These are phyloP conservation scores for Phenoliferia sp. DNA, from an alignment of 1,284 basidiomycete species.

Conservation along the genomic window DNA sequence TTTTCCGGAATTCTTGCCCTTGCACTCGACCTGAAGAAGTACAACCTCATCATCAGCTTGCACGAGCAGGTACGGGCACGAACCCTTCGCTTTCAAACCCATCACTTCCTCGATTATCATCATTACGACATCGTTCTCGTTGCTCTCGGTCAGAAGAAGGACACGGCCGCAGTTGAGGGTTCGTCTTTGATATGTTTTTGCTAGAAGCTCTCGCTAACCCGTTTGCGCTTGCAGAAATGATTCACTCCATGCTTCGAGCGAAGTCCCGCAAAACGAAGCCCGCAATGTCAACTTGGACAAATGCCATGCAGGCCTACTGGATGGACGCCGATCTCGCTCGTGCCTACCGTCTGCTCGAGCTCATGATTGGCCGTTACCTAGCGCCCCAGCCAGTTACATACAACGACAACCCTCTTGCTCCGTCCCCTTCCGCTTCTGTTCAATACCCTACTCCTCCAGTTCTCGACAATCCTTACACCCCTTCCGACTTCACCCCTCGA, in stretches of 20 bases:
- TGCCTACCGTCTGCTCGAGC: conserved; percentile 7
- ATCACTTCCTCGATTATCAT: conserved; percentile 11
- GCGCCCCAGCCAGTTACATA: neutral
- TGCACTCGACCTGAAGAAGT: conserved; percentile 19
- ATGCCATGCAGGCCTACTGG: conserved; percentile 16
- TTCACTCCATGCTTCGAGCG: conserved; percentile 6
- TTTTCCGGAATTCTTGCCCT: conserved; percentile 21
- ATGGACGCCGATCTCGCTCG: neutral
- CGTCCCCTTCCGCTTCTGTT: neutral
- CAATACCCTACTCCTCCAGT: too few species aligned
- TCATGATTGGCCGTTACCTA: conserved; percentile 4
- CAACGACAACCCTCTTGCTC: neutral
- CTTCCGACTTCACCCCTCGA: neutral
- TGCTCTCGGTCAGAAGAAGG: conserved; percentile 17
- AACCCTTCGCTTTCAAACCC: conserved; percentile 23
- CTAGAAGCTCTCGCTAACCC: neutral
- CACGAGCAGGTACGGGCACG: conserved; percentile 28
- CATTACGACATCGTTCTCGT: conserved; percentile 31
- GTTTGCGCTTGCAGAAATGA: neutral
- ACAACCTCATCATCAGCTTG: conserved; percentile 11
- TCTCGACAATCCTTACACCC: neutral
- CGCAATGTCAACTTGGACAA: conserved; percentile 6
- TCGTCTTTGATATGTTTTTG: neutral
- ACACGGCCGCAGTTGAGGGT: conserved; percentile 27
- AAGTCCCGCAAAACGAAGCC: neutral